phyloP scores from a whole-genome alignment of 371 early-diverging fungal genomes.

The Actinomortierella wolfii region DNA sequence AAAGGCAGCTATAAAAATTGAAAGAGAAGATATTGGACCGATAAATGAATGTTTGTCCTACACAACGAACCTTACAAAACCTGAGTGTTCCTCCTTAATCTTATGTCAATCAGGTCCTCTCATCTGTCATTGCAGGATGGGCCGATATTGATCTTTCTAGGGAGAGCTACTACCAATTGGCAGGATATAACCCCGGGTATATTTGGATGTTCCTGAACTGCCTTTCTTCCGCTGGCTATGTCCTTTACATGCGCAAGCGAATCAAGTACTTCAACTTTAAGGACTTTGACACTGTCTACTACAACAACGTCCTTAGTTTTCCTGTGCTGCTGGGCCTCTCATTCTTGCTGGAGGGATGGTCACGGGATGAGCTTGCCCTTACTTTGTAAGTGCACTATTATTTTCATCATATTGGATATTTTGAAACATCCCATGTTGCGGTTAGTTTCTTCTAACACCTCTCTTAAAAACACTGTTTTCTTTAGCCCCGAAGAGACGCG shows the following conservation, averaged over 20 bases:
- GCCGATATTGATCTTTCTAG: constrained; percentile 61
- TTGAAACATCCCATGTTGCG: neutral
- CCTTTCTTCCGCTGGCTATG: constrained; percentile 88
- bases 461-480: too few species aligned
- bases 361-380: constrained; percentile 50
- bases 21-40: neutral
- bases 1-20: neutral
- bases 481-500: constrained; percentile 57
- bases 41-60: neutral
- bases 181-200: constrained; percentile 70
- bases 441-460: neutral
- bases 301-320: constrained; percentile 91
- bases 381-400: constrained; percentile 58
- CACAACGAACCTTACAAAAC: neutral
- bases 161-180: constrained; percentile 16
- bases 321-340: constrained; percentile 85
- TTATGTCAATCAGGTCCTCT: too few species aligned
- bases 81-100: too few species aligned
- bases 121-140: constrained; percentile 92
- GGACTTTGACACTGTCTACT: constrained; percentile 97
- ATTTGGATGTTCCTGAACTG: constrained; percentile 95
- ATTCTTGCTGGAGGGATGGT: constrained; percentile 80
- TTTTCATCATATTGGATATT: neutral
- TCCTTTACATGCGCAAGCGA: constrained; percentile 87
- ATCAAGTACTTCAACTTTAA: constrained; percentile 86